Base-by-base conservation (phyloP, 1,284 basidiomycete genomes). In the Volvariella surrecta region DNA sequence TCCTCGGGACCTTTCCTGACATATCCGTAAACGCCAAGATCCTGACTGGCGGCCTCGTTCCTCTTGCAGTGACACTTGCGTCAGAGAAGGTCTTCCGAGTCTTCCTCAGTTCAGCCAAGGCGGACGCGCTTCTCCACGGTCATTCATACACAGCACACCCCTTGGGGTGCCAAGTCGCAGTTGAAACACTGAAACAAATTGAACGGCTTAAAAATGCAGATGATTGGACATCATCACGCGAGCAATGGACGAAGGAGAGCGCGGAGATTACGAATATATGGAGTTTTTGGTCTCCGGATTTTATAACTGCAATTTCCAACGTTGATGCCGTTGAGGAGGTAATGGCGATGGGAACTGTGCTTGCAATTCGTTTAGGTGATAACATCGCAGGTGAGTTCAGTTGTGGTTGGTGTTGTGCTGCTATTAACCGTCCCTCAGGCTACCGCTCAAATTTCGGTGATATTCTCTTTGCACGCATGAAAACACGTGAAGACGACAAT, bases 101-200 rank as follows among this genome's bases (percentile, higher is more conserved):
- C 1, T 98, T 98, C 64, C 64, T 76, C 31, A 77, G 86, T 42
- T 72, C 78, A 20, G 71, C 71, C 35, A 98, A 98, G 60, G 76
- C 76, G 15, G 80, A 90, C 49, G 93, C 95, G 9, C 67, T 99
- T 4, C 66, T 98, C 3, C 95, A 99, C 51, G 95, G 95, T 0
- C 95, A 99, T 61, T 91, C 86, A 46, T 99, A 99, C 62, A 93
- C 89, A 1, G 92, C 92, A 3, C 89, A 95, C 56, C 79, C 92
- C 0, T 71, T 95, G 31, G 95, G 93, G 0, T 98, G 95, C 60
- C 82, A 88, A 42, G 89, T 97, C 2, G 94, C 95, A 1, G 81
- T 84, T 51, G 79, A 83, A 60, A 80, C 92, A 8, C 68, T 98
- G 37, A 64, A 74, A 15, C 67, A 87, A 46, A 65, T 95, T 19